A percentile compares a stretch with the other conserved stretches of the same genome.
phyloP scores from a whole-genome alignment of 257 asterid species.

The Buddleja alternifolia region DNA sequence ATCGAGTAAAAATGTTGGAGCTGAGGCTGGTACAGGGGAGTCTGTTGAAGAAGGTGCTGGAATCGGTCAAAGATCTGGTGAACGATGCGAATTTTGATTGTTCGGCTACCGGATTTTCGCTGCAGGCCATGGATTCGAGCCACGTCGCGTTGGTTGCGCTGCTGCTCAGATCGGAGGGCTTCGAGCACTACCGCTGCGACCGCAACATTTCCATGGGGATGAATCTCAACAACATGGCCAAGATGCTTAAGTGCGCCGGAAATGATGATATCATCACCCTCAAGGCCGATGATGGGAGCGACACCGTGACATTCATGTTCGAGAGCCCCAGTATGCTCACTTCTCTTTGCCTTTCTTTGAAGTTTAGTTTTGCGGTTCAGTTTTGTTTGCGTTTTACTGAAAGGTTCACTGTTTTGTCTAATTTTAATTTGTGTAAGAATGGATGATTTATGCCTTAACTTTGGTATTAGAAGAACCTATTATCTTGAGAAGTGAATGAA shows the following conservation, averaged over 20 bases:
- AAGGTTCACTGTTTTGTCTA: background rate
- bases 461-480: too few relatives aligned
- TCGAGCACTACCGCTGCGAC: constrained; percentile 75
- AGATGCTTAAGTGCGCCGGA: constrained; percentile 67
- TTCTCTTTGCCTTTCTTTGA: background rate
- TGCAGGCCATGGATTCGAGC: constrained; percentile 73
- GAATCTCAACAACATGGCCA: constrained; percentile 59
- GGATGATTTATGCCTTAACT: too few relatives aligned
- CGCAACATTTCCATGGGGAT: constrained; percentile 67
- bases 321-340: constrained; percentile 60
- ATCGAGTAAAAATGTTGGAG: constrained; percentile 47
- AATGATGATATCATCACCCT: constrained; percentile 67
- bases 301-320: constrained; percentile 66
- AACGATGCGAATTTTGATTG: constrained; percentile 67
- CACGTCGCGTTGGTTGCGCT: constrained; percentile 73
- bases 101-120: constrained; percentile 66
- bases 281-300: constrained; percentile 71
- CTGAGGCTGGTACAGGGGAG: constrained; percentile 66
- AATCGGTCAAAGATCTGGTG: constrained; percentile 61
- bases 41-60: constrained; percentile 61
- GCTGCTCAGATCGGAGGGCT: constrained; percentile 64
- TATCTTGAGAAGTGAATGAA: too few relatives aligned
- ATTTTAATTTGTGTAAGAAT: too few relatives aligned
- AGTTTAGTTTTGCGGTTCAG: background rate
- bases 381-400: background rate